phyloP scores from a whole-genome alignment of 1,284 basidiomycete species.

The Trichosporon sp. region DNA sequence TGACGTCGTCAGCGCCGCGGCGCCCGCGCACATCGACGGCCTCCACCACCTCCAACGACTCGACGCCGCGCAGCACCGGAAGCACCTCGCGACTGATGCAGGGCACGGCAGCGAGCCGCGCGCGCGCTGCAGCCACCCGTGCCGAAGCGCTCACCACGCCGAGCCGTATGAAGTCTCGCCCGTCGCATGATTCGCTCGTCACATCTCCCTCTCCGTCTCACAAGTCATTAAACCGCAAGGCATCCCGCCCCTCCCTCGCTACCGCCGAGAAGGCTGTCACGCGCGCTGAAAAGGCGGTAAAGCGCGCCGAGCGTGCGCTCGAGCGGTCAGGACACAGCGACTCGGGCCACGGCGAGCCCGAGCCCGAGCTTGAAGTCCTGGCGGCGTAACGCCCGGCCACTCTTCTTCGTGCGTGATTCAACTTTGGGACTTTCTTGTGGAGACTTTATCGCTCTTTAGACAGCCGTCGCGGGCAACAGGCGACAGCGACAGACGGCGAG shows the following conservation, averaged over 20 bases:
- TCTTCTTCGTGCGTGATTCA: too few species aligned
- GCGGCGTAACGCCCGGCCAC: not conserved
- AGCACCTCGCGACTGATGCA: conserved; percentile 15
- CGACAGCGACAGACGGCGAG: not conserved
- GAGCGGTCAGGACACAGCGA: not conserved
- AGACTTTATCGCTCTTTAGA: not conserved
- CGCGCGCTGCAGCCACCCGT: conserved; percentile 13
- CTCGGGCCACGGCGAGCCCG: not conserved
- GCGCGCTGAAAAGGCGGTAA: not conserved
- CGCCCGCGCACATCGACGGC: conserved; percentile 5
- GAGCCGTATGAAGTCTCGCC: not conserved
- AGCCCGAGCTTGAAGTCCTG: not conserved
- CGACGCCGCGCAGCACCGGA: not conserved
- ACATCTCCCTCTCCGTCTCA: not conserved
- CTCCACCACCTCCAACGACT: not conserved
- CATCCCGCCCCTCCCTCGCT: not conserved
- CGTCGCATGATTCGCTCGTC: not conserved
- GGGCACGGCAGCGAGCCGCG: conserved; percentile 19
- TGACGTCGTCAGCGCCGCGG: not conserved
- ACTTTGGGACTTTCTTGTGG: not conserved
- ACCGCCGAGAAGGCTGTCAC: not conserved
- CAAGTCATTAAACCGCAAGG: not conserved
- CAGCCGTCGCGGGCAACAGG: not conserved
- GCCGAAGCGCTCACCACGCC: not conserved
- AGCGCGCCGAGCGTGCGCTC: not conserved